Base-by-base conservation (phyloP, 2,329 filamentous ascomycete genomes). In the Penicillium sp. region DNA sequence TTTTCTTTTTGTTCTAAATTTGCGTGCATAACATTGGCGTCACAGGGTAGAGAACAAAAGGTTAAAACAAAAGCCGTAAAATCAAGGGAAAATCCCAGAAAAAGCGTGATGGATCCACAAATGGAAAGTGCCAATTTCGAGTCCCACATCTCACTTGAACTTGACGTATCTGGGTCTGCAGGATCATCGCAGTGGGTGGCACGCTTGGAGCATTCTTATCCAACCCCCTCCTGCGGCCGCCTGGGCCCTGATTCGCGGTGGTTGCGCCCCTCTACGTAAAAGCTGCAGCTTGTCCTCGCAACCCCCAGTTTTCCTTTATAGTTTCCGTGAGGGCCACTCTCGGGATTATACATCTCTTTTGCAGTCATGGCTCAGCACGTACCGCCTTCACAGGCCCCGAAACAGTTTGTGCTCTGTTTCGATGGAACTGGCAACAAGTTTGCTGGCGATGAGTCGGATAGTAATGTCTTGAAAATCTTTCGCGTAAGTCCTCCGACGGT, bases 391-490 rank as follows among this genome's bases (percentile, higher is more conserved):
- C 54, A 50, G 26, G 54, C 60, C 21, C 70, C 66, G 14, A 74
- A 74, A 65, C 74, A 72, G 44, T 76, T 78, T 49, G 74, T 78
- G 46, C 68, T 77, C 22, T 78, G 74, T 58, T 78, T 78, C 54
- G 71, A 80, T 66, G 77, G 77, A 31, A 79, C 77, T 0, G 76
- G 76, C 5, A 78, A 77, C 55, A 78, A 75, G 52, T 79, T 76
- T 55, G 67, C 67, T 14, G 76, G 77, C 19, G 77, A 76, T 54
- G 71, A 76, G 49, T 74, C 74, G 3, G 77, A 79, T 61, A 79
- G 76, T 65, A 79, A 79, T 68, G 78, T 79, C 31, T 68, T 79
- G 49, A 79, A 77, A 61, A 76, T 79, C 29, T 79, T 76, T 68
- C 74, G 75, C 37, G 76, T 76, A 69, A 66, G 70, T 44, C 24